Base-by-base conservation (phyloP, 345 rosid species). In the Heritiera fomes region DNA sequence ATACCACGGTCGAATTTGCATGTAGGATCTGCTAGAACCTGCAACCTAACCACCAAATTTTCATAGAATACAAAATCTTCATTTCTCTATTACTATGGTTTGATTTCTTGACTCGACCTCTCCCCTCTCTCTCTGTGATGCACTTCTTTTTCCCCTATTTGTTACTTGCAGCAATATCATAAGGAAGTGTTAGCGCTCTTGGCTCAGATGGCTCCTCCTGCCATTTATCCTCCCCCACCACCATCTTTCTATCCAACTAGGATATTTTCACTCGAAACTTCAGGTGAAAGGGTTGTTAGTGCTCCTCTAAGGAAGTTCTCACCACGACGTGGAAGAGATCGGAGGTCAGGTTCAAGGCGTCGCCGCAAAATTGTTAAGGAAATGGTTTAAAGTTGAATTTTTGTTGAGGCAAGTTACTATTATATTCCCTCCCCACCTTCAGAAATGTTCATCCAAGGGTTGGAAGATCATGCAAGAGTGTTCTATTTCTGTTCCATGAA, bases 121-220 rank as follows among this genome's bases (percentile, higher is more conserved):
- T 5, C 43, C 15, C 49, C 6, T 4, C 43, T 5, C 43, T 30
- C 59, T 50, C 20, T 20, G 17, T 9, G 12, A 41, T 67, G 14
- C 43, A 30, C 45, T 40, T 4, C 14, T 38, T 45, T 73, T 56
- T 53, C 10, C 20, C 53, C 45, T 53, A 5, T 53, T 20, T 75
- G 59, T 73, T 50, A 72, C 68, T 50, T 84, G 86, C 94, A 95
- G 98, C 91, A 87, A 89, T 88, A 93, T 85, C 99, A 95, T 76
- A 86, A 78, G 75, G 60, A 87, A 56, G 88, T 82, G 17, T 82
- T 90, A 71, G 86, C 90, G 40, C 94, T 84, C 59, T 76, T 81
- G 2, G 87, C 86, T 50, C 86, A 82, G 68, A 85, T 83, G 83
- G 80, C 80, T 81, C 85, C 82, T 63, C 89, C 86, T 30, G 78